Percentiles rank a stretch among this genome's conserved stretches.
Conservation (phyloP, 192 early-diverging fungal genomes). For the Mortierella hygrophila region DNA sequence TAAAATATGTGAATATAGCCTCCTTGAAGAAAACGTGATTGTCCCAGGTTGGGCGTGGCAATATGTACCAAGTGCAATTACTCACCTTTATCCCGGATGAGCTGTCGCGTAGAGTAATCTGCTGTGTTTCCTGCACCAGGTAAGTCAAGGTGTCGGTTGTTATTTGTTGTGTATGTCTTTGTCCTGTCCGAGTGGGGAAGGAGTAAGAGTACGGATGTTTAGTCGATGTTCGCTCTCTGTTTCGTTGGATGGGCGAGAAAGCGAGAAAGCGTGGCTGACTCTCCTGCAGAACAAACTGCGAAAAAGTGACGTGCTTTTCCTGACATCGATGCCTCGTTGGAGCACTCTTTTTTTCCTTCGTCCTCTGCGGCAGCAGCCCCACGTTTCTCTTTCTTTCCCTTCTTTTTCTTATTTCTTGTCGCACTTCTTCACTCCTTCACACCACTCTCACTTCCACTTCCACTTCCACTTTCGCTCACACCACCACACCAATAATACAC, state of each 20-base stretch:
- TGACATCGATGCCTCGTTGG: not conserved
- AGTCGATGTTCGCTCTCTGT: not conserved
- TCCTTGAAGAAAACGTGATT: not conserved
- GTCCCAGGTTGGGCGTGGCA: not conserved
- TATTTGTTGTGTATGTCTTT: not conserved
- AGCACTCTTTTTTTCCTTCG: not conserved
- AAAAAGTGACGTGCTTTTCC: constrained; percentile 28
- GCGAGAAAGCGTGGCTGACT: not conserved
- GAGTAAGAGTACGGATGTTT: not conserved
- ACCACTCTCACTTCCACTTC: not conserved
- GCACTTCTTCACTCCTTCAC: not conserved
- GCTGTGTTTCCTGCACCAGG: not conserved
- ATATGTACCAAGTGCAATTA: not conserved
- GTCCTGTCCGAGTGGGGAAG: not conserved
- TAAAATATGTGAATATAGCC: not conserved
- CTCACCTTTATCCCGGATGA: not conserved
- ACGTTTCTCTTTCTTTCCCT: not conserved
- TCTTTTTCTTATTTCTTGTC: not conserved
- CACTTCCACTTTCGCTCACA: too few relatives aligned
- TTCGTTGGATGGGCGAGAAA: not conserved
- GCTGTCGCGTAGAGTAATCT: not conserved
- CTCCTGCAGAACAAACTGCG: not conserved
- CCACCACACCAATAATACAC: not conserved
- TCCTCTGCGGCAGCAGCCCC: not conserved
- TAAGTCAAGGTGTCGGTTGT: not conserved